Base-by-base conservation (phyloP, 768 basidiomycete genomes). In the Lactarius quietus region DNA sequence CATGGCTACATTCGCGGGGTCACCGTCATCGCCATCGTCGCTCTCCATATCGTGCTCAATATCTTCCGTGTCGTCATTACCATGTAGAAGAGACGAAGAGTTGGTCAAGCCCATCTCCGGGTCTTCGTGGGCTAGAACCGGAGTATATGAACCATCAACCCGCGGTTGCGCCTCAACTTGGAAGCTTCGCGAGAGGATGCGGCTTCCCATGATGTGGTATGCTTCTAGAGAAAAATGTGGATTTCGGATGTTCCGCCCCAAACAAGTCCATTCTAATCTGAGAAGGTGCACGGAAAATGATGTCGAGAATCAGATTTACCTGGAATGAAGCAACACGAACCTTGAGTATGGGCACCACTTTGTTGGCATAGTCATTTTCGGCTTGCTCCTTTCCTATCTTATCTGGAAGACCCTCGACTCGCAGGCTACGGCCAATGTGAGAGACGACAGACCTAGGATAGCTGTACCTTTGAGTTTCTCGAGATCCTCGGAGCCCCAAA, bases 151-250 rank as follows among this genome's bases (percentile, higher is more conserved):
- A 26, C 3, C 73, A 71, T 12, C 69, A 61, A 36, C 69, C 71
- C 9, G 69, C 72, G 36, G 65, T 76, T 77, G 81, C 83, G 84
- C 61, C 64, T 88, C 87, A 35, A 99, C 86, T 35, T 85, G 86
- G 76, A 99, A 99, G 71, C 94, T 95, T 48, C 97, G 83, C 6
- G 95, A 97, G 6, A 98, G 82, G 64, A 99, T 93, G 29, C 92
- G 83, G 67, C 92, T 95, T 9, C 97, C 97, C 80, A 92, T 92
- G 36, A 90, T 76, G 74, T 98, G 97, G 72, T 90, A 98, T 23
- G 82, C 79, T 51, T 86, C 82, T 17, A 95, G 74, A 0, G 88
- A 84, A 75, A 90, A 97, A 72, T 82, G 77, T 48, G 31, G 23
- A 38, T 61, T n/a, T 23, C 71, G 66, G 53, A 81, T 72, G 28